Evolutionary conservation across 352 stramenopile species (phyloP), one percentile per base, ranked within the genome.

Genomic region (Pilasporangium apinafurcum): DNA sequence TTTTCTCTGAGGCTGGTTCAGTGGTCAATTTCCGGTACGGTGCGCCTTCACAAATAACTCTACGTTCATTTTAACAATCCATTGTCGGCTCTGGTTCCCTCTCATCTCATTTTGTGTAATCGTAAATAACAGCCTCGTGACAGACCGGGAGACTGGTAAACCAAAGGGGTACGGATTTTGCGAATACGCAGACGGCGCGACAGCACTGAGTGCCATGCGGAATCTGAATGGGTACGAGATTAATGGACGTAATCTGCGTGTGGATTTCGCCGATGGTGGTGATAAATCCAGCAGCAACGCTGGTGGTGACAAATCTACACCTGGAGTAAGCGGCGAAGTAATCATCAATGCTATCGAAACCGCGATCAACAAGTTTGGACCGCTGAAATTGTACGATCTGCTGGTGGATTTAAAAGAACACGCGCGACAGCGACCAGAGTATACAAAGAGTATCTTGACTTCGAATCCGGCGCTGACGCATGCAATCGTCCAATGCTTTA

Each of bases 101-200:
- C 9, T 35, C n/a, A 22, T 24, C 14, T 51, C 22, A 44, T 37
- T 18, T 35, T 43, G 25, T 36, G 17, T 33, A 12, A 50, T 18
- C 35, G 3, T 36, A n/a, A n/a, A n/a, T n/a, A 8, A 10, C 3
- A 93, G 81, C 9, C 61, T 92, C 16, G 81, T 92, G 48, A 91
- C 78, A 5, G 81, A 92, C 44, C 65, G 81, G 53, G 81, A 92
- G 51, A 81, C 78, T 0, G 81, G 81, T 5, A 92, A 92, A 41
- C 78, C 81, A 27, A 92, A 92, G 47, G 81, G 81, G 21, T 92
- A 91, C 43, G 81, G 81, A 16, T 92, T 92, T 51, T 92, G 81
- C 48, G 81, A 92, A 50, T 92, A 92, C 51, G 75, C 71, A 0
- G 81, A 92, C 27, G 81, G 81, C 42, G 78, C 77, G n/a, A 92